Evolutionary conservation across 495 filamentous ascomycete genomes (phyloP).

Genomic region (Xylaria flabelliformis): DNA sequence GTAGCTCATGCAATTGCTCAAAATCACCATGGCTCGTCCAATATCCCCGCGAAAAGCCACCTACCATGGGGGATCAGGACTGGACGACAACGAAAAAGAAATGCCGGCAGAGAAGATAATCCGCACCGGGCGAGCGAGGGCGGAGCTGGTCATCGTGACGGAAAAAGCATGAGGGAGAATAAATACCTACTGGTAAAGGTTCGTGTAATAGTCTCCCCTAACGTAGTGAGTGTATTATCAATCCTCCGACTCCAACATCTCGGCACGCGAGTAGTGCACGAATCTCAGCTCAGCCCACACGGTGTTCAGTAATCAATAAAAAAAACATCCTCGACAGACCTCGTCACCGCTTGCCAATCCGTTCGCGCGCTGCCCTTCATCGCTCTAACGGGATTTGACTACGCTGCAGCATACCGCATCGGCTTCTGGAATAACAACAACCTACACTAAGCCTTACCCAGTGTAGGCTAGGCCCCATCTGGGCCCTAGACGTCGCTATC

Average conservation of each 20-base stretch:
- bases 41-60: conserved; percentile 21
- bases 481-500: not conserved
- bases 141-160: not conserved
- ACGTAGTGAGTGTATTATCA: conserved; percentile 7
- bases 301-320: conserved; percentile 26
- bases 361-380: not conserved
- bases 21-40: conserved; percentile 1
- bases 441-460: not conserved
- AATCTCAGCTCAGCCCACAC: not conserved
- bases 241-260: not conserved
- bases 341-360: not conserved
- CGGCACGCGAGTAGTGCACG: not conserved
- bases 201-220: not conserved
- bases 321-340: not conserved
- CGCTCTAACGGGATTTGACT: not conserved
- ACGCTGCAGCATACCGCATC: conserved; percentile 8
- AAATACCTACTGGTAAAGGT: conserved; percentile 13
- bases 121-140: conserved; percentile 16
- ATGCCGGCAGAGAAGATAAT: conserved; percentile 10
- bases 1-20: conserved; percentile 11
- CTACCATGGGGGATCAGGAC: conserved; percentile 3
- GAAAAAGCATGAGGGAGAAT: conserved; percentile 1
- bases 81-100: conserved; percentile 20
- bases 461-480: not conserved
- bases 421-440: not conserved